Base-by-base conservation (phyloP, 805 yeast species). In the Myxozyma neotropica region DNA sequence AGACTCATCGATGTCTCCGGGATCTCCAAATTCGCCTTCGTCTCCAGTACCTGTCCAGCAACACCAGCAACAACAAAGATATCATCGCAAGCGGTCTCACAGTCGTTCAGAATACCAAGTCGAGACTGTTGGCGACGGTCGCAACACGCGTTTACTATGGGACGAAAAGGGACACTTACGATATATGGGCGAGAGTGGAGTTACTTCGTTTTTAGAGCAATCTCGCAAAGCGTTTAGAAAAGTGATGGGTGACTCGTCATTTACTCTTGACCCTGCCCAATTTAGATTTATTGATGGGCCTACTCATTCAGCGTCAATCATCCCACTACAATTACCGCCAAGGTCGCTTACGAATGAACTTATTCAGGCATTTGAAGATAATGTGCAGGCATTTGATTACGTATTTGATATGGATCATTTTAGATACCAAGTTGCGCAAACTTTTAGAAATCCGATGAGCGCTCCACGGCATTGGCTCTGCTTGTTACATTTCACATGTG, bases 141-240 rank as follows among this genome's bases (percentile, higher is more conserved):
- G 58, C 3, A 60, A 60, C 19, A 58, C 77, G 21, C 69, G 78
- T 43, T 63, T 77, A 24, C 58, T 78, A 15, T 69, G 70, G 66
- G 81, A 78, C 57, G 70, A 69, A 12, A 71, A 71, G 7, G 80
- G 80, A 0, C 74, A 73, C 26, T 59, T 74, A 26, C 65, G 80
- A 17, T 77, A 77, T 57, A 64, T 78, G 59, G 81, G 81, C 7
- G 81, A 78, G 55, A 72, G 77, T 36, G 76, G 78, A 26, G 76
- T 79, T 0, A 69, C 76, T 6, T 75, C 81, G 1, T 71, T 77
- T 43, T 67, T 79, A 5, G 68, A 75, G 35, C 81, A 79, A 60
- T 71, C 77, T 2, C 67, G 80, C 10, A 75, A 73, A 53, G 68
- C 78, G 0, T 78, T 78, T 61, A 59, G 64, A 29, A 69, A 65